Conservation (phyloP, 495 filamentous ascomycete genomes). For the Pseudomonodictys pantanalensis region DNA sequence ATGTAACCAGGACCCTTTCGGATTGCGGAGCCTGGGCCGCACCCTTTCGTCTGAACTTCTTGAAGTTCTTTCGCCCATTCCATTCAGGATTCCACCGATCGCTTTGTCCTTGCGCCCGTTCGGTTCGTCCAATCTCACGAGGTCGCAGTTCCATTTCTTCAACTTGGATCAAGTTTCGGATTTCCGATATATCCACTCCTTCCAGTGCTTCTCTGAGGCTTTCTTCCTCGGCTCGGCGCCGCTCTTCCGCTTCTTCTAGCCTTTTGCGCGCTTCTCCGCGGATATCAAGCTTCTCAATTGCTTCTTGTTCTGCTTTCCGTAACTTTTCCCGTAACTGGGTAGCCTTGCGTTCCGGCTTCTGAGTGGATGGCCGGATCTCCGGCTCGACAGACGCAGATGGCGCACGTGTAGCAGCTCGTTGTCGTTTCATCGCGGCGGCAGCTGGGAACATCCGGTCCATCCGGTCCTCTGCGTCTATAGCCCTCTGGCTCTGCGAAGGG, state of each 20-base stretch:
- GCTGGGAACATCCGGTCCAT: constrained; percentile 67
- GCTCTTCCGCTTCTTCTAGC: constrained; percentile 67
- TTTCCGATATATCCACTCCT: constrained; percentile 64
- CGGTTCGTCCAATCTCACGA: constrained; percentile 13
- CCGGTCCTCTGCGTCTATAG: constrained; percentile 50
- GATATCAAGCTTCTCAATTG: constrained; percentile 53
- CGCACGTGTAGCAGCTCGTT: constrained; percentile 49
- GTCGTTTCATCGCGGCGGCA: constrained; percentile 69
- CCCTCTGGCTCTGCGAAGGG: constrained; percentile 40
- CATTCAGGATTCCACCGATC: constrained; percentile 83
- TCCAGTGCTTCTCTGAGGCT: constrained; percentile 51
- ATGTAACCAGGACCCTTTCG: constrained; percentile 48
- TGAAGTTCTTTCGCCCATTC: constrained; percentile 98
- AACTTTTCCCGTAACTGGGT: constrained; percentile 8
- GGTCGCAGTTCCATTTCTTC: constrained; percentile 68
- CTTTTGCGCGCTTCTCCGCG: constrained; percentile 64
- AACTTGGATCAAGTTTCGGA: constrained; percentile 72
- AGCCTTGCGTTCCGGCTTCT: constrained; percentile 32
- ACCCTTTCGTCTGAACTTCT: constrained; percentile 72
- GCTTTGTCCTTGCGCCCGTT: constrained; percentile 44
- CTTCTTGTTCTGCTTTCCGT: constrained; percentile 42
- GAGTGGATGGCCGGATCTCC: constrained; percentile 30
- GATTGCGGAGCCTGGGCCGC: constrained; percentile 12
- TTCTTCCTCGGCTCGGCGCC: constrained; percentile 58
- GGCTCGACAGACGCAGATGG: constrained; percentile 27